Evolutionary conservation across 306 rosid genomes (phyloP), one percentile per base, ranked within the genome.

Genomic region (Coriaria nepalensis): DNA sequence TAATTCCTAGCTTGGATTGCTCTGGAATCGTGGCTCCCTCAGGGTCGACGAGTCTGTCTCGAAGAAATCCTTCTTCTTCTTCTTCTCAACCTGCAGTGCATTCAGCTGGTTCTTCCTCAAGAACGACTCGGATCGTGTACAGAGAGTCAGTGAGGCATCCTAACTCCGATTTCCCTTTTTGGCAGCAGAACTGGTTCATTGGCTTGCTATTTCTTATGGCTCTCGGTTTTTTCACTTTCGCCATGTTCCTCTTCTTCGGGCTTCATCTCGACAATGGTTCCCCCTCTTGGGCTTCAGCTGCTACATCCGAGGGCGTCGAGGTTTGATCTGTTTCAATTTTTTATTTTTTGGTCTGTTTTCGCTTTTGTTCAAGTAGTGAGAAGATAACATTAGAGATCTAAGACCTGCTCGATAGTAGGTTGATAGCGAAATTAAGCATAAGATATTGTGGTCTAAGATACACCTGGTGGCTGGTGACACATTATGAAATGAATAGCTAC

Each of bases 101-200:
- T 20, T 20, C 29, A 20, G 3, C 74, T 2, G 9, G 67, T 2
- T 40, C 69, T 7, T 2, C 65, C 2, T 13, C 73, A n/a, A 80
- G 66, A 49, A 45, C 81, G 42, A 64, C 80, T 68, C 80, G 96
- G 53, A 74, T 86, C 29, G 73, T 78, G 20, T 73, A 78, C 49
- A 64, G 87, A 52, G 80, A 82, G 59, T 59, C 78, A 3, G 69
- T 59, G 38, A 52, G 51, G 49, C 52, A 67, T 9, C 63, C 85
- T 47, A 67, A 75, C 39, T 77, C 93, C n/a, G 82, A 80, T 10
- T 72, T 71, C 43, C 96, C 94, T 50, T 69, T 92, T 55, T 92
- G 96, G 96, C 94, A 86, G 41, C 87, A 49, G 68, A 79, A 65
- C 52, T 92, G 99, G 99, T 90, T 92, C 73, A 73, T 92, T 6